These are phyloP conservation scores for Nemophila menziesii DNA, from an alignment of 257 asterid genomes.

Conservation along the genomic window DNA sequence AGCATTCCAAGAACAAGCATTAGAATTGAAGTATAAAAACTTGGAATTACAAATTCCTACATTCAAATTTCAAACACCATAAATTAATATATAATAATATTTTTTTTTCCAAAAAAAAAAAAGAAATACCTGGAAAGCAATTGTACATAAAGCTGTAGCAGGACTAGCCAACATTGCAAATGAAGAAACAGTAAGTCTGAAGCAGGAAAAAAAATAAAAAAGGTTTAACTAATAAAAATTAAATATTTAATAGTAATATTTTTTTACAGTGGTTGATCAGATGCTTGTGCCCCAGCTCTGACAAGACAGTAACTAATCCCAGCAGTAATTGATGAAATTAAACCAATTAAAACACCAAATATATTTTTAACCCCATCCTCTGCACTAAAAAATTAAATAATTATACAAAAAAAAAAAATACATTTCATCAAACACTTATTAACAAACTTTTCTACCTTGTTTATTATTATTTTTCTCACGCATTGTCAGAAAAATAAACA, in stretches of 20 bases:
- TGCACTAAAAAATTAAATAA: neutral
- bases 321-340: slow-evolving; percentile 22
- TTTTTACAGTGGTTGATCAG: slow-evolving; percentile 40
- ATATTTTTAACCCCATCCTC: slow-evolving; percentile 11
- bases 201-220: slow-evolving; percentile 8
- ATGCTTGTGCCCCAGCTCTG: slow-evolving; percentile 33
- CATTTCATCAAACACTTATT: neutral
- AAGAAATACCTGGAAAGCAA: slow-evolving; percentile 20
- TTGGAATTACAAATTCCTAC: slow-evolving; percentile 25
- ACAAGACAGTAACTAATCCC: slow-evolving; percentile 30
- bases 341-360: slow-evolving; percentile 22
- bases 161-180: slow-evolving; percentile 30
- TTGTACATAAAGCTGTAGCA: slow-evolving; percentile 21
- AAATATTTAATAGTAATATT: neutral
- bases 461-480: no score
- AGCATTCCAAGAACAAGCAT: slow-evolving; percentile 23
- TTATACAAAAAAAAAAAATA: neutral
- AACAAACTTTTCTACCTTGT: slow-evolving; percentile 21
- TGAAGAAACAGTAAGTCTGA: slow-evolving; percentile 29
- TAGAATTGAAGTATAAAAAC: slow-evolving; percentile 21
- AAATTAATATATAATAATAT: slow-evolving; percentile 2
- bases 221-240: neutral
- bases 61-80: neutral
- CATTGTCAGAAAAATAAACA: slow-evolving; percentile 26
- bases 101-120: neutral